Evolutionary conservation across 1,284 basidiomycete genomes (phyloP), one percentile per base, ranked within the genome.

Genomic region (Ustilago lituana): DNA sequence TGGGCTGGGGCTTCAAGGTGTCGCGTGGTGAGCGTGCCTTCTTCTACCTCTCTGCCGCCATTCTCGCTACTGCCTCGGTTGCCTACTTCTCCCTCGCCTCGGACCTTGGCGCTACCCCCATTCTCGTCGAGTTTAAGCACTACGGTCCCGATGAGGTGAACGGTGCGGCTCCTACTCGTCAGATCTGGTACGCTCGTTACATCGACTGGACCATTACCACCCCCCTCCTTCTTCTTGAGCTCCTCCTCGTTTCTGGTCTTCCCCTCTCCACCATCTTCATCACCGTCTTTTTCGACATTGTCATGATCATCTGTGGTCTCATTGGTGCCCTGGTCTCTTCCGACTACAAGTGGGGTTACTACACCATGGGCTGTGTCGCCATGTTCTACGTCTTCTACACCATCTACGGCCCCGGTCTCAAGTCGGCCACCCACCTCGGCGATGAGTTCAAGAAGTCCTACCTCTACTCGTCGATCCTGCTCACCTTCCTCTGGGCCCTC

Each of bases 21-120:
- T 49, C 47, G 45, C 76, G 65, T 36, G 71, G 74, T 43, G 67
- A 87, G 26, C 88, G 87, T 85, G 83, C 86, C 0, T 87, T 87
- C 71, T 61, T 69, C 63, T 73, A 76, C 68, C 67, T 77, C 27
- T 87, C 87, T 59, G 84, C 86, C 17, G 60, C 65, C 48, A 75
- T 81, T 27, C 71, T 79, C 1, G 69, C 62, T 29, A 83, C 82
- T 15, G 82, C 82, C 19, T 79, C 77, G 35, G 60, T 81, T 48
- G 80, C 84, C 22, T 88, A 84, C 83, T 88, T 87, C 79, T 83
- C 84, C 17, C 86, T 88, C 86, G 88, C 88, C 0, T 87, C 87
- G 11, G 84, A 89, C 78, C 84, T 89, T 49, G 88, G 88, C 24
- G 83, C 82, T 43, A 85, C 87, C 4, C 83, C 86, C 35, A 78